Conservation (phyloP, 2,329 filamentous ascomycete species). For the Chaetomium sp. region DNA sequence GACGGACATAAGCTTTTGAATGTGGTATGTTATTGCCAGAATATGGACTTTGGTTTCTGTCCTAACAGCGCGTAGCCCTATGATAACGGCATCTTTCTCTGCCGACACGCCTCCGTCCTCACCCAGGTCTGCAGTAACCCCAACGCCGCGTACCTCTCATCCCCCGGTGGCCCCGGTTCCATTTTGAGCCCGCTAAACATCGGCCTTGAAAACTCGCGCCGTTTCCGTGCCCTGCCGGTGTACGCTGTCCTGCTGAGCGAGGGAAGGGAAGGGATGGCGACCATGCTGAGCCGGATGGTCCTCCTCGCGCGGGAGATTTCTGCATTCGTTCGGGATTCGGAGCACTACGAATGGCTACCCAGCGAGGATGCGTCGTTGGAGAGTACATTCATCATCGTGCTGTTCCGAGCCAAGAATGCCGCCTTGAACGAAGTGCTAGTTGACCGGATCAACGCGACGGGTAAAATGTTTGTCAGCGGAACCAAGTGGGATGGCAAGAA, state of each 20-base stretch:
- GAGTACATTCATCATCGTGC: conserved; percentile 66
- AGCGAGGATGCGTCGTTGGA: conserved; percentile 44
- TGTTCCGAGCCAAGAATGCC: conserved; percentile 73
- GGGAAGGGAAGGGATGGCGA: conserved; percentile 67
- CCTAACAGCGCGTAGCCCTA: conserved; percentile 62
- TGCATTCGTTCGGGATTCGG: conserved; percentile 60
- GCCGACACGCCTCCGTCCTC: conserved; percentile 61
- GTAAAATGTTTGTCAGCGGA: conserved; percentile 79
- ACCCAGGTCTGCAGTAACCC: conserved; percentile 75
- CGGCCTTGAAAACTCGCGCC: conserved; percentile 86
- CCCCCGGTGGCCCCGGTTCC: conserved; percentile 39
- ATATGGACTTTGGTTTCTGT: conserved; percentile 6
- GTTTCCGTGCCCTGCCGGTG: conserved; percentile 86
- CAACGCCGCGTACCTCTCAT: conserved; percentile 77
- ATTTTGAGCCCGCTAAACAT: conserved; percentile 85
- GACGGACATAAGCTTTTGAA: conserved; percentile 94
- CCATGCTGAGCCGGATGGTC: conserved; percentile 73
- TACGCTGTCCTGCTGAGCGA: conserved; percentile 79
- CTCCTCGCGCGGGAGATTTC: conserved; percentile 69
- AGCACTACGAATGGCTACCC: conserved; percentile 69
- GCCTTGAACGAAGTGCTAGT: conserved; percentile 67
- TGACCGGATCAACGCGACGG: conserved; percentile 69
- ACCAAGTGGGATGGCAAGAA: conserved; percentile 74
- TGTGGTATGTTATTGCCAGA: conserved; percentile 57
- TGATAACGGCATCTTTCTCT: conserved; percentile 89